Percentiles rank a stretch among this genome's conserved stretches.
These are phyloP conservation scores for Elongisporangium senticosum DNA, from an alignment of 352 stramenopile genomes.

Conservation along the genomic window DNA sequence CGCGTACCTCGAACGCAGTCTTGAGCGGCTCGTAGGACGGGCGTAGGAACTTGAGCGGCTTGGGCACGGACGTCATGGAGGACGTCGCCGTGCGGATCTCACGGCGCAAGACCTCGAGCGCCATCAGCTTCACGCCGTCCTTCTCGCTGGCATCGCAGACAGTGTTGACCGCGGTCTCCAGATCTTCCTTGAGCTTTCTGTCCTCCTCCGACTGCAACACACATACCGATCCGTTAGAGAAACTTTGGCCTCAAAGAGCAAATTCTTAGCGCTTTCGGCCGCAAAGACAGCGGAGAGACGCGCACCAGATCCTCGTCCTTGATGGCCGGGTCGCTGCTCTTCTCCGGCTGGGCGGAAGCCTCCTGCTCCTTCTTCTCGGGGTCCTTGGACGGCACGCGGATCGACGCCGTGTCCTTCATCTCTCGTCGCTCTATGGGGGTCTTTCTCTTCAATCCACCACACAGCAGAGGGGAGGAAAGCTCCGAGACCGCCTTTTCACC, in stretches of 20 bases:
- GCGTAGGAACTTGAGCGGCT: slow-evolving; percentile 99
- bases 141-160: slow-evolving; percentile 62
- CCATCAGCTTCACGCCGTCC: slow-evolving; percentile 74
- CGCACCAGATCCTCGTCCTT: slow-evolving; percentile 71
- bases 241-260: not conserved
- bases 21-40: slow-evolving; percentile 95
- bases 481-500: slow-evolving; percentile 5
- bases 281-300: slow-evolving; percentile 1
- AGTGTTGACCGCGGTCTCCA: slow-evolving; percentile 84
- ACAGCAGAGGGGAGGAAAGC: slow-evolving; percentile 3
- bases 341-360: slow-evolving; percentile 13
- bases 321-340: slow-evolving; percentile 21
- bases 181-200: slow-evolving; percentile 89
- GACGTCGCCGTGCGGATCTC: slow-evolving; percentile 96
- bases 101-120: slow-evolving; percentile 94
- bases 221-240: not conserved
- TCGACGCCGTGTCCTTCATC: slow-evolving; percentile 70
- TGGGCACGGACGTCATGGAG: slow-evolving; percentile 99
- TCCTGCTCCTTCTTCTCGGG: slow-evolving; percentile 39
- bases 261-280: not conserved
- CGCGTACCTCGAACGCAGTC: slow-evolving; percentile 46
- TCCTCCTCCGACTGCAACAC: slow-evolving; percentile 83
- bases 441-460: slow-evolving; percentile 6
- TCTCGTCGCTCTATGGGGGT: slow-evolving; percentile 18
- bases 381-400: slow-evolving; percentile 58